Percentiles rank a stretch among this genome's conserved stretches.
phyloP scores from a whole-genome alignment of 768 basidiomycete species.

The Boletus tomentosulus region DNA sequence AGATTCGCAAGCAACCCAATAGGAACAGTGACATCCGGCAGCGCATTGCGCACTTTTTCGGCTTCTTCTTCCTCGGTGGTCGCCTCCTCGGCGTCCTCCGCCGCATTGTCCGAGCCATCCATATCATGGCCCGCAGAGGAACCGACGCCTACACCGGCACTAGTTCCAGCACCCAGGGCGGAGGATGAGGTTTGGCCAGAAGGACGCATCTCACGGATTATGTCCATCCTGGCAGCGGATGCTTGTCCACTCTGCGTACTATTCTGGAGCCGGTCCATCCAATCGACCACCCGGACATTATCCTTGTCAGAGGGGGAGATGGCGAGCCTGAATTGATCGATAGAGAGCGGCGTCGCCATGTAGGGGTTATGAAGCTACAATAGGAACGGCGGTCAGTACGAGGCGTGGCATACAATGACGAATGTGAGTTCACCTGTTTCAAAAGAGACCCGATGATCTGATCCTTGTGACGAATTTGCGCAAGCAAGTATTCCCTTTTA shows the following conservation, averaged over 20 bases:
- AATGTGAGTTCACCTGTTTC: conserved; percentile 55
- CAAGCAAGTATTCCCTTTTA: conserved; percentile 82
- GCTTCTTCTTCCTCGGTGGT: conserved; percentile 36
- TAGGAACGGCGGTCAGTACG: background rate
- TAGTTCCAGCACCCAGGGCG: background rate
- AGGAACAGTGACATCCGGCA: conserved; percentile 72
- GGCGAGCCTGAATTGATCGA: conserved; percentile 74
- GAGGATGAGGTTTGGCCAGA: conserved; percentile 14
- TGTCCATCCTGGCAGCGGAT: conserved; percentile 25
- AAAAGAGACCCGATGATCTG: conserved; percentile 79
- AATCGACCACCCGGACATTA: conserved; percentile 65
- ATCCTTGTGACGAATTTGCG: conserved; percentile 86
- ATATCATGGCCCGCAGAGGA: background rate
- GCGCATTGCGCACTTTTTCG: conserved; percentile 44
- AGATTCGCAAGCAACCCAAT: conserved; percentile 73
- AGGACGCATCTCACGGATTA: conserved; percentile 31
- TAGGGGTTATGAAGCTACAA: conserved; percentile 67
- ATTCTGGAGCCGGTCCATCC: conserved; percentile 67
- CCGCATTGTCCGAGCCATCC: conserved; percentile 40
- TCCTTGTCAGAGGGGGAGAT: conserved; percentile 71
- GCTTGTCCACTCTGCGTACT: conserved; percentile 49
- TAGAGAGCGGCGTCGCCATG: conserved; percentile 71
- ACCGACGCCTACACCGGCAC: background rate
- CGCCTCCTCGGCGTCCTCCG: conserved; percentile 27
- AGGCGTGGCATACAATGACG: background rate